phyloP scores from a whole-genome alignment of 1,284 basidiomycete species.

The Ganoderma sp. region DNA sequence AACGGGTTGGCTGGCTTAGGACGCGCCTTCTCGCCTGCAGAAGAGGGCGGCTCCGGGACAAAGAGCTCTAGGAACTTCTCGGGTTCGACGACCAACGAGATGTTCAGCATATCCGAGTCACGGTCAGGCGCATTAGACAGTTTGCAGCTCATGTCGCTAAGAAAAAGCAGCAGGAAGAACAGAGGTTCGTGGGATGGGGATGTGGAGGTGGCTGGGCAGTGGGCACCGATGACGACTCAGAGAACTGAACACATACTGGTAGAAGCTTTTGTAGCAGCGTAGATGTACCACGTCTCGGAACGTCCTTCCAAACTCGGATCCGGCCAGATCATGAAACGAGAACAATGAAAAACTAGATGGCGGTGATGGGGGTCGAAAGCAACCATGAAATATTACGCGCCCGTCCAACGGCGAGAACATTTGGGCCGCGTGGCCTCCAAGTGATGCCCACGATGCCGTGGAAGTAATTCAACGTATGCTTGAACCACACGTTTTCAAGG shows the following conservation, averaged over 20 bases:
- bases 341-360: too few species aligned
- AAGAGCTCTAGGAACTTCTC: conserved; percentile 5
- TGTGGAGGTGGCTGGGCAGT: not conserved
- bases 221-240: not conserved
- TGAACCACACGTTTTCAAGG: too few species aligned
- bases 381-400: too few species aligned
- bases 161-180: not conserved
- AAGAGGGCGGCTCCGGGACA: not conserved
- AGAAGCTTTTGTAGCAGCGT: not conserved
- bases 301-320: too few species aligned
- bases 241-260: not conserved
- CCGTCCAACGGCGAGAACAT: too few species aligned
- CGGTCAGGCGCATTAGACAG: not conserved
- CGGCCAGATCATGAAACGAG: too few species aligned
- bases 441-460: too few species aligned
- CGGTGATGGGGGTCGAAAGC: too few species aligned
- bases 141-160: not conserved
- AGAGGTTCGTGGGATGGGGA: not conserved
- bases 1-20: conserved; percentile 1
- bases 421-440: too few species aligned
- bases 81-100: not conserved
- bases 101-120: conserved; percentile 12
- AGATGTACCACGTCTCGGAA: too few species aligned
- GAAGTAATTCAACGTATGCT: too few species aligned
- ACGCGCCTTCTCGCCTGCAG: not conserved